Conservation (phyloP, 768 basidiomycete species). For the Podaxis pistillaris region DNA sequence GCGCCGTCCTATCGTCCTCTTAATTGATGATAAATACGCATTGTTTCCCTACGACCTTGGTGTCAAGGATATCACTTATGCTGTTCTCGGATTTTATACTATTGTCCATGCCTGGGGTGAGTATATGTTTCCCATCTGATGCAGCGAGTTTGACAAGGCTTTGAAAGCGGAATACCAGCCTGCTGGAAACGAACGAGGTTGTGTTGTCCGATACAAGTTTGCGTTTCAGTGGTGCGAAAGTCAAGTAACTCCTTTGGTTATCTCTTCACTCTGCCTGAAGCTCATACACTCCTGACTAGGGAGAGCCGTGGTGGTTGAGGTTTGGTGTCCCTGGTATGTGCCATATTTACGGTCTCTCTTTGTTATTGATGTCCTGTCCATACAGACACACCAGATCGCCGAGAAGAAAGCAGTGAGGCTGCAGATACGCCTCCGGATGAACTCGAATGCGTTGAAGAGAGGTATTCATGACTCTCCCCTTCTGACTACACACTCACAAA, state of each 20-base stretch:
- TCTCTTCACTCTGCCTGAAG: not conserved
- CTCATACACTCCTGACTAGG: constrained; percentile 26
- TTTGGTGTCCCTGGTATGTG: not conserved
- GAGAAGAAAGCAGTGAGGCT: not conserved
- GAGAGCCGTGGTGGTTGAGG: constrained; percentile 45
- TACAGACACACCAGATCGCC: not conserved
- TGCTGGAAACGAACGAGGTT: constrained; percentile 42
- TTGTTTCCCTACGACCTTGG: constrained; percentile 71
- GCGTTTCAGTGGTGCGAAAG: constrained; percentile 81
- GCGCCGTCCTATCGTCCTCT: constrained; percentile 61
- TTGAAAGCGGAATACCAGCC: constrained; percentile 61
- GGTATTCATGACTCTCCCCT: not conserved
- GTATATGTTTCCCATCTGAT: constrained; percentile 20
- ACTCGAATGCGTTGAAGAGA: constrained; percentile 6
- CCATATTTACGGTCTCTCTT: not conserved
- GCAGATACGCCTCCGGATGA: not conserved
- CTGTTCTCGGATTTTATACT: constrained; percentile 69
- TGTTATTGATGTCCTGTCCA: not conserved
- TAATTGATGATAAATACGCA: constrained; percentile 73
- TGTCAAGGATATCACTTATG: constrained; percentile 41
- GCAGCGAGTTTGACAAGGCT: not conserved
- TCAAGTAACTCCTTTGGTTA: constrained; percentile 40
- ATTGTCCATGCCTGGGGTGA: constrained; percentile 72
- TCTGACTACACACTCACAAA: not conserved
- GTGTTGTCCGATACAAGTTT: constrained; percentile 79